Conservation (phyloP, 306 rosid species). For the Carpinus fangiana region DNA sequence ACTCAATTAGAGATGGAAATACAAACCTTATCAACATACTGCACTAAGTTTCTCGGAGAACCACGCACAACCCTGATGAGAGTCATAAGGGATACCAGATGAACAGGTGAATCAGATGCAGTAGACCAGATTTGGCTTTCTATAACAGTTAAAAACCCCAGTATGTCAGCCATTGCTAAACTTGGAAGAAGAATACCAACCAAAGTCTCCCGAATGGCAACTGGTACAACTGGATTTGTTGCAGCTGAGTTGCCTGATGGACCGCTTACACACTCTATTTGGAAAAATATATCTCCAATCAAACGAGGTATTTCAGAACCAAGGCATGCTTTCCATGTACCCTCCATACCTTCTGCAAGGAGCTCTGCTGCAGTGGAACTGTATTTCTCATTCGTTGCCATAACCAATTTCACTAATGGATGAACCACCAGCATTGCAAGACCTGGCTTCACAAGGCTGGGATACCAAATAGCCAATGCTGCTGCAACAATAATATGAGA, state of each 20-base stretch:
- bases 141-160: constrained; percentile 65
- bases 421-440: constrained; percentile 75
- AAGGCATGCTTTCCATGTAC: constrained; percentile 80
- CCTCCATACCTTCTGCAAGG: constrained; percentile 96
- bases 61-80: constrained; percentile 83
- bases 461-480: constrained; percentile 96
- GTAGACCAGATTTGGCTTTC: constrained; percentile 99
- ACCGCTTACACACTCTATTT: constrained; percentile 83
- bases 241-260: constrained; percentile 49
- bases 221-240: constrained; percentile 51
- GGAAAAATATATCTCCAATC: constrained; percentile 87
- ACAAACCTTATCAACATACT: constrained; percentile 92
- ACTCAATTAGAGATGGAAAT: constrained; percentile 23
- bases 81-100: constrained; percentile 81
- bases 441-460: constrained; percentile 79
- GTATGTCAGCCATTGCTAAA: constrained; percentile 85
- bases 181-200: constrained; percentile 94
- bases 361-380: constrained; percentile 99
- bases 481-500: constrained; percentile 95
- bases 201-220: constrained; percentile 69
- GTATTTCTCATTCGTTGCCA: constrained; percentile 86
- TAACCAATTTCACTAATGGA: constrained; percentile 84
- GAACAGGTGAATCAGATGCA: constrained; percentile 96
- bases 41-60: constrained; percentile 80
- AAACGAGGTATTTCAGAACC: constrained; percentile 74